A percentile compares a stretch with the other conserved stretches of the same genome.
These are phyloP conservation scores for Leishmania gerbilli DNA, from an alignment of 208 protist species.

Conservation along the genomic window DNA sequence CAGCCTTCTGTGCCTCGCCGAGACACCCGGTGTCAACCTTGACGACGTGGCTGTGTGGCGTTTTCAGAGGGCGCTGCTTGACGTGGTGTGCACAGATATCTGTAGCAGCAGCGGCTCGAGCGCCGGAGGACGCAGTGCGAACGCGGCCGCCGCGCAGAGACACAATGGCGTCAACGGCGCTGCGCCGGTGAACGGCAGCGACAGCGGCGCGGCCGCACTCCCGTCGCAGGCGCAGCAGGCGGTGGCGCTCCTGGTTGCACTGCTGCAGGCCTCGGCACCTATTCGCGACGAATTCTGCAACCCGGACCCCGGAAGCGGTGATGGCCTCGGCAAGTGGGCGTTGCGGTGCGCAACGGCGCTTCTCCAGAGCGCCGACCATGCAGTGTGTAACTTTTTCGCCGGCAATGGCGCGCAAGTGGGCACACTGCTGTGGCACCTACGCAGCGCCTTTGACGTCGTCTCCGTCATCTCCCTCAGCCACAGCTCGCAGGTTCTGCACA, in stretches of 20 bases:
- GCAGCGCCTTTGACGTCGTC: conserved; percentile 64
- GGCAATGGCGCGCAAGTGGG: conserved; percentile 31
- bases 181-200: neutral
- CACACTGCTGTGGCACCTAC: conserved; percentile 48
- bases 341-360: conserved; percentile 52
- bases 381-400: conserved; percentile 44
- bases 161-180: neutral
- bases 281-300: conserved; percentile 75
- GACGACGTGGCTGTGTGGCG: conserved; percentile 75
- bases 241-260: conserved; percentile 55
- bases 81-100: conserved; percentile 63
- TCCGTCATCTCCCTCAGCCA: conserved; percentile 59
- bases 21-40: conserved; percentile 55
- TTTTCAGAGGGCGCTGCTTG: conserved; percentile 58
- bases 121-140: neutral
- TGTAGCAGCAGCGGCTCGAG: conserved; percentile 5
- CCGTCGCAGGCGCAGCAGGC: conserved; percentile 31
- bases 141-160: neutral
- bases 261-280: conserved; percentile 62
- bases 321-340: conserved; percentile 37
- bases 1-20: conserved; percentile 50
- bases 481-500: conserved; percentile 59
- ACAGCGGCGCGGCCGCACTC: neutral
- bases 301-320: conserved; percentile 15
- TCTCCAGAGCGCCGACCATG: conserved; percentile 57